Percentiles rank a stretch among this genome's conserved stretches.
phyloP scores from a whole-genome alignment of 495 filamentous ascomycete genomes.

The Oleoguttula mirabilis region DNA sequence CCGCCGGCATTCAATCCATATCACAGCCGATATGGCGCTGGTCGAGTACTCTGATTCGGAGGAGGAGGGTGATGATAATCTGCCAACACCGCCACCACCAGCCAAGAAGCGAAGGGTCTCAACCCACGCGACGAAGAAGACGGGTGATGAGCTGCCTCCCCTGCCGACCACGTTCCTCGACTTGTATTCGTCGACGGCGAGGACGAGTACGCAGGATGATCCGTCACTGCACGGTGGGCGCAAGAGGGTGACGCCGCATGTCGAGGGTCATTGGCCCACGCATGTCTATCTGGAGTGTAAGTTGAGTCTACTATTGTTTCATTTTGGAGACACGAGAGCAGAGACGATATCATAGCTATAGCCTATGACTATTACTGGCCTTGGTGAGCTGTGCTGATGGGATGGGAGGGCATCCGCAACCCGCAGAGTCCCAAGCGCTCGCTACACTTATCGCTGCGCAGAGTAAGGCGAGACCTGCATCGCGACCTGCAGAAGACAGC shows the following conservation, averaged over 20 bases:
- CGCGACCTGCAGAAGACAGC: background rate
- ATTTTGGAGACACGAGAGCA: background rate
- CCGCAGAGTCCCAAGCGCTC: slow-evolving; percentile 11
- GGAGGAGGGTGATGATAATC: slow-evolving; percentile 7
- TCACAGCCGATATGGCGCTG: slow-evolving; percentile 47
- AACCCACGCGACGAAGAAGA: too few species aligned
- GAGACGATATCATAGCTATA: too few species aligned
- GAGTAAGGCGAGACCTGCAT: background rate
- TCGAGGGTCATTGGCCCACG: slow-evolving; percentile 83
- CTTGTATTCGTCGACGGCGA: slow-evolving; percentile 69
- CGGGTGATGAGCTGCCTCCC: slow-evolving; percentile 56
- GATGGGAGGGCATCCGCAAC: slow-evolving; percentile 10
- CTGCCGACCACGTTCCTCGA: slow-evolving; percentile 74
- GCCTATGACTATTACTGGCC: too few species aligned
- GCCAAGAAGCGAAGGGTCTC: slow-evolving; percentile 31
- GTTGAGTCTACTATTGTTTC: slow-evolving; percentile 21
- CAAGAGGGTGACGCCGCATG: slow-evolving; percentile 67
- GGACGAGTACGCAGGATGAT: slow-evolving; percentile 65
- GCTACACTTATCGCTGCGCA: slow-evolving; percentile 1
- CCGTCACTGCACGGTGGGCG: slow-evolving; percentile 75
- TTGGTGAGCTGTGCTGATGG: too few species aligned
- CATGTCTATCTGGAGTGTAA: slow-evolving; percentile 90
- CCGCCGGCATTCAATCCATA: too few species aligned
- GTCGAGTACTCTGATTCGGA: slow-evolving; percentile 56
- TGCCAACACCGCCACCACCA: slow-evolving; percentile 2